Percentiles rank a stretch among this genome's conserved stretches.
phyloP scores from a whole-genome alignment of 2,329 filamentous ascomycete genomes.

The Cladosporium sp. region DNA sequence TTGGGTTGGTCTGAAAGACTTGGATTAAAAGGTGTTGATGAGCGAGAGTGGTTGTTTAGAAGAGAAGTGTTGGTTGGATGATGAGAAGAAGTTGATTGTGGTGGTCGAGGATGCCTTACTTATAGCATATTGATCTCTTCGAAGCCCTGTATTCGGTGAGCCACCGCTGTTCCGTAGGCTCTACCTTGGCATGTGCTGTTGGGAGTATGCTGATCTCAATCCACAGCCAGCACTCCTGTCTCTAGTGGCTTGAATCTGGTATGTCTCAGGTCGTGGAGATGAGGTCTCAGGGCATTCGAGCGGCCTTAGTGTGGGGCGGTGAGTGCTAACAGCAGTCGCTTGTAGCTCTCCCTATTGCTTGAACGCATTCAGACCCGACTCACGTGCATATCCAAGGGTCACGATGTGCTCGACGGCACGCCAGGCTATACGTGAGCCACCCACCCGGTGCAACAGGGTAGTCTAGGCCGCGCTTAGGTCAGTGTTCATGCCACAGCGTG shows the following conservation, averaged over 20 bases:
- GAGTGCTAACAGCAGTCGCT: conserved; percentile 5
- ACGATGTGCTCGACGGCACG: background rate
- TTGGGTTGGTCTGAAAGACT: conserved; percentile 20
- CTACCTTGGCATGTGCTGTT: conserved; percentile 7
- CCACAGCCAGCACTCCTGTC: conserved; percentile 14
- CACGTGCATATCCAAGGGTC: conserved; percentile 8
- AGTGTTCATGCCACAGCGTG: background rate
- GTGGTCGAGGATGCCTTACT: conserved; percentile 17
- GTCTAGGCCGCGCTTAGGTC: background rate
- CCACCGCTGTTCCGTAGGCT: conserved; percentile 2
- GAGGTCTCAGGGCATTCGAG: conserved; percentile 8
- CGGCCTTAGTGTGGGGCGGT: conserved; percentile 11
- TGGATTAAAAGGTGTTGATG: conserved; percentile 14
- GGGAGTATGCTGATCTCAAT: conserved; percentile 17
- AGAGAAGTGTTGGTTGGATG: conserved; percentile 19
- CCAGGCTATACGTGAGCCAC: background rate
- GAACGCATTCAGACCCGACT: background rate
- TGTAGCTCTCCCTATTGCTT: background rate
- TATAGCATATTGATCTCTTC: conserved; percentile 13
- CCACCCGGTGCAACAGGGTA: background rate
- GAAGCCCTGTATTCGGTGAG: conserved; percentile 6
- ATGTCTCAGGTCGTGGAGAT: conserved; percentile 18
- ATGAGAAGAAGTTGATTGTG: conserved; percentile 14
- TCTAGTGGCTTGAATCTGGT: conserved; percentile 8
- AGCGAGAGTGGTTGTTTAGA: conserved; percentile 19